Conservation (phyloP, 2,329 filamentous ascomycete genomes). For the Neopestalotiopsis rosae region DNA sequence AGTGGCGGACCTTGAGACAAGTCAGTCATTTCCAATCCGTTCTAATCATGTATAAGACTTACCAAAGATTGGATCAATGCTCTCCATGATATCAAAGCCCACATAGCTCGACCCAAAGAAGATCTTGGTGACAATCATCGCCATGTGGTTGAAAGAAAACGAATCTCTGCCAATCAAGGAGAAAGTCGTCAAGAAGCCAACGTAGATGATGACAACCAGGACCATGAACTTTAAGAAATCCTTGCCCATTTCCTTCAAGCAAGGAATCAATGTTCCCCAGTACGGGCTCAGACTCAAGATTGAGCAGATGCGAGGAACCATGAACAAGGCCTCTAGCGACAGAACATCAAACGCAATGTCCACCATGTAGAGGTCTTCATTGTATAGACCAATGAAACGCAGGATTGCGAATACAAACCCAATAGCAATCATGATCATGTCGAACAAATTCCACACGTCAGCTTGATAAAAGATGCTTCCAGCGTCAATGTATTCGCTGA, state of each 20-base stretch:
- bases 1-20: conserved; percentile 53
- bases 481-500: conserved; percentile 84
- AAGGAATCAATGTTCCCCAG: conserved; percentile 88
- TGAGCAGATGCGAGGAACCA: conserved; percentile 88
- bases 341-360: conserved; percentile 89
- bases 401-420: conserved; percentile 73
- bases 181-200: conserved; percentile 89
- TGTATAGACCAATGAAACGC: conserved; percentile 72
- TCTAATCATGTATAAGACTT: conserved; percentile 11
- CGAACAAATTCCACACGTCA: conserved; percentile 82
- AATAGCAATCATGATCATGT: conserved; percentile 75
- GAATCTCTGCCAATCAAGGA: conserved; percentile 75
- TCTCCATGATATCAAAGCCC: conserved; percentile 71
- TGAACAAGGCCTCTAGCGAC: conserved; percentile 84
- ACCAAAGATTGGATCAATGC: conserved; percentile 63
- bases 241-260: conserved; percentile 92
- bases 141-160: conserved; percentile 71
- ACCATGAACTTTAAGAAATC: conserved; percentile 81
- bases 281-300: conserved; percentile 87
- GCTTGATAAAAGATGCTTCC: conserved; percentile 85
- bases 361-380: conserved; percentile 65
- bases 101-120: conserved; percentile 80
- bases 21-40: neutral
- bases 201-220: conserved; percentile 80
- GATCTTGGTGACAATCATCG: conserved; percentile 78